Conservation (phyloP, 176 grass and related monocot genomes). For the Oryza punctata region DNA sequence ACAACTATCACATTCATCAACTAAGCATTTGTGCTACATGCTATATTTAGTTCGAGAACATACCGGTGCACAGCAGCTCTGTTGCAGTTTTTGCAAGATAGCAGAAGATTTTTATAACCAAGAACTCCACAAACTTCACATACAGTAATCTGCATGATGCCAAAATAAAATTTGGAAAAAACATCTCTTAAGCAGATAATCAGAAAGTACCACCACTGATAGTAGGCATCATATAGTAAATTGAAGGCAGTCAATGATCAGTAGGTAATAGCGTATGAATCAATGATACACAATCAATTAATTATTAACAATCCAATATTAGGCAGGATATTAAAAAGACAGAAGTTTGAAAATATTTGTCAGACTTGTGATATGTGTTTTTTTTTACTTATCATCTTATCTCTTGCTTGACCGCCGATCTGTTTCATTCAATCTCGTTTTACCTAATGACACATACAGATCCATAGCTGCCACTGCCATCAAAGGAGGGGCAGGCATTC, state of each 20-base stretch:
- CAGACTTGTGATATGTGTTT: no score
- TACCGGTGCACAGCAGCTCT: slow-evolving; percentile 31
- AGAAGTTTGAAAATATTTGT: no score
- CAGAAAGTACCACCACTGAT: not conserved
- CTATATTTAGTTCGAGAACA: slow-evolving; percentile 3
- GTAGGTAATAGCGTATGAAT: not conserved
- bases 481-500: no score
- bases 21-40: slow-evolving; percentile 14
- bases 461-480: no score
- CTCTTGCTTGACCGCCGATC: no score
- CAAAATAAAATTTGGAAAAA: not conserved
- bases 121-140: slow-evolving; percentile 42
- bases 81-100: slow-evolving; percentile 36
- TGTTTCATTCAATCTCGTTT: no score
- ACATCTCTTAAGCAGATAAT: not conserved
- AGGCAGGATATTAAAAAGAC: no score
- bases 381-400: no score
- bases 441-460: no score
- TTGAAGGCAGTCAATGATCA: not conserved
- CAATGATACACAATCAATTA: not conserved
- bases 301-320: not conserved
- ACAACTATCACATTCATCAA: slow-evolving; percentile 5
- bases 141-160: slow-evolving; percentile 34
- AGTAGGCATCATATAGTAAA: not conserved
- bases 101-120: slow-evolving; percentile 33